Conservation (phyloP, 805 yeast genomes). For the Lipomyces sp. region DNA sequence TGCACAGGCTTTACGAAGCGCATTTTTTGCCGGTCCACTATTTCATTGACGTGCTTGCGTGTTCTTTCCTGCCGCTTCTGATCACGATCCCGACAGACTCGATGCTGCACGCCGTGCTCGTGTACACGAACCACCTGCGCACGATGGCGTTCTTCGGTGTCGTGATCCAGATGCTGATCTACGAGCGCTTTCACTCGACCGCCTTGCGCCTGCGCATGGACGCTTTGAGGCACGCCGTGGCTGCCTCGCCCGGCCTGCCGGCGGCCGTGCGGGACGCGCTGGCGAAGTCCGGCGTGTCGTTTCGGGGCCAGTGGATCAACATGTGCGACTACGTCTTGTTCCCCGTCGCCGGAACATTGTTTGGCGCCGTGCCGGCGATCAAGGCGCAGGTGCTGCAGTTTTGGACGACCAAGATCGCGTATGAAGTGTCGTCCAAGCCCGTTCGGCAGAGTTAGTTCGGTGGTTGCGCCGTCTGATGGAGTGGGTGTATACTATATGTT, state of each 20-base stretch:
- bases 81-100: background rate
- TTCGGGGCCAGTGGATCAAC: constrained; percentile 4
- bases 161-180: constrained; percentile 24
- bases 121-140: constrained; percentile 17
- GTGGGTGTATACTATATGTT: too few species aligned
- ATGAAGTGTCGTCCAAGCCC: constrained; percentile 28
- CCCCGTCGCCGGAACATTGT: constrained; percentile 29
- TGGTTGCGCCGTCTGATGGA: too few species aligned
- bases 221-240: background rate
- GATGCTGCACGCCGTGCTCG: constrained; percentile 1
- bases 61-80: constrained; percentile 11
- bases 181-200: constrained; percentile 22
- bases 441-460: background rate
- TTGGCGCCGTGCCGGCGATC: constrained; percentile 29
- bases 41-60: constrained; percentile 23
- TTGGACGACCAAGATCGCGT: constrained; percentile 20
- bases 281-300: background rate
- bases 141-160: constrained; percentile 20
- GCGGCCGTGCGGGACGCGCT: constrained; percentile 2
- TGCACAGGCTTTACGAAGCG: constrained; percentile 29
- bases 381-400: constrained; percentile 28
- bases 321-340: constrained; percentile 24
- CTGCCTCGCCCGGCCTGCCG: background rate
- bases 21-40: constrained; percentile 30
- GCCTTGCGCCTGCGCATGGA: constrained; percentile 14